Conservation (phyloP, 2,329 filamentous ascomycete species). For the Coleophoma eucalyptorum region DNA sequence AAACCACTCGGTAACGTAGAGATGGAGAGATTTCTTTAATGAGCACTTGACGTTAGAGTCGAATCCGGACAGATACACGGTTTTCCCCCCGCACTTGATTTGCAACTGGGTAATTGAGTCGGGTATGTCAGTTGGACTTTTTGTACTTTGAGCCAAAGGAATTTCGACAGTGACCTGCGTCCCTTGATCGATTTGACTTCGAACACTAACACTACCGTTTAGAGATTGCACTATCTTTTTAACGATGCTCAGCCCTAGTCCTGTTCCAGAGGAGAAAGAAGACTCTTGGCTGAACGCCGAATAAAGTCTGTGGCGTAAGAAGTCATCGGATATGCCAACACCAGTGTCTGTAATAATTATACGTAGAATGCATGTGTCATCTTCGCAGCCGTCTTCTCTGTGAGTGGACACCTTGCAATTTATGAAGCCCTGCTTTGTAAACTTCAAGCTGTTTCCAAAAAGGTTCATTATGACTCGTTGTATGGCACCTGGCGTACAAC, state of each 20-base stretch:
- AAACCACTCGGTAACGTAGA: neutral
- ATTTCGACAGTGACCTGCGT: slow-evolving; percentile 45
- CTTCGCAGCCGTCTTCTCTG: neutral
- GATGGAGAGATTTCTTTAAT: neutral
- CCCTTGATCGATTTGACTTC: slow-evolving; percentile 44
- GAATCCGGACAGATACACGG: slow-evolving; percentile 1
- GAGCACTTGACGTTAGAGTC: slow-evolving; percentile 43
- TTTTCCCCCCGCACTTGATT: neutral
- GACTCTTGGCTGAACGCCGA: slow-evolving; percentile 60
- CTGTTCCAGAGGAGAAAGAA: slow-evolving; percentile 49
- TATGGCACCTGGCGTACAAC: slow-evolving; percentile 46
- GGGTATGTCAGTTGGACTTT: neutral
- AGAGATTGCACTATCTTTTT: slow-evolving; percentile 53
- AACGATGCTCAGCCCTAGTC: slow-evolving; percentile 56
- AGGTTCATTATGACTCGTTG: slow-evolving; percentile 53
- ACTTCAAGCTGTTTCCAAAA: slow-evolving; percentile 57
- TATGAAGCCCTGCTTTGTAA: slow-evolving; percentile 47
- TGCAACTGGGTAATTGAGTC: neutral
- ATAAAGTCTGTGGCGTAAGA: slow-evolving; percentile 53
- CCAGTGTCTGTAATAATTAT: slow-evolving; percentile 56
- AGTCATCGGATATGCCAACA: slow-evolving; percentile 58
- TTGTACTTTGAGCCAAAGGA: slow-evolving; percentile 1
- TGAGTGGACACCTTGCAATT: slow-evolving; percentile 25
- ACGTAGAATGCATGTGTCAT: slow-evolving; percentile 3
- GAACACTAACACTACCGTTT: slow-evolving; percentile 53